These are phyloP conservation scores for Aspergillus ustus DNA, from an alignment of 2,329 filamentous ascomycete species.

Conservation along the genomic window DNA sequence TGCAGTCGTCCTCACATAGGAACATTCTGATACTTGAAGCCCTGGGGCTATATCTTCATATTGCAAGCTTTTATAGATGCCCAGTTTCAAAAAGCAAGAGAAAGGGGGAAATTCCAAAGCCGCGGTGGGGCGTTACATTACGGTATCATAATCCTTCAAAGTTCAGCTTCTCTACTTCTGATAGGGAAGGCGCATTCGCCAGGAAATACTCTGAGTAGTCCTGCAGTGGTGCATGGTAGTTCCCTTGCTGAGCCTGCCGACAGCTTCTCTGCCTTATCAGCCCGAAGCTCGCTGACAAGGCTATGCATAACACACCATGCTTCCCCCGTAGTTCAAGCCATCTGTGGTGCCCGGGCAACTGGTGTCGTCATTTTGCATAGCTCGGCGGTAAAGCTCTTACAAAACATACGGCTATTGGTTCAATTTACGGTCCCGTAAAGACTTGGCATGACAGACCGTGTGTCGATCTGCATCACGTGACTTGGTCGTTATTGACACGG, in stretches of 20 bases:
- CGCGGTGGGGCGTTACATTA: constrained; percentile 14
- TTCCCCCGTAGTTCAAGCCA: neutral
- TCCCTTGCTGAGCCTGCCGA: neutral
- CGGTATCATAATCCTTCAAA: constrained; percentile 9
- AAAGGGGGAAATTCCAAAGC: constrained; percentile 10
- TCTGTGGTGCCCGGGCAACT: constrained; percentile 11
- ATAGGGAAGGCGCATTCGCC: neutral
- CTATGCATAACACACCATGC: constrained; percentile 1
- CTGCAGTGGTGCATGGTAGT: neutral
- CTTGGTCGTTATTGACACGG: neutral
- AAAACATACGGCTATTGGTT: constrained; percentile 16
- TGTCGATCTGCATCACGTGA: constrained; percentile 15
- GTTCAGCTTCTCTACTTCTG: neutral
- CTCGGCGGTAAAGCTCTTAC: constrained; percentile 12
- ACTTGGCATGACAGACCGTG: constrained; percentile 5
- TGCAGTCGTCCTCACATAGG: neutral
- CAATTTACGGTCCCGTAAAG: constrained; percentile 3
- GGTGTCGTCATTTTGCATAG: constrained; percentile 18
- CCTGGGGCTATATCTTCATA: neutral
- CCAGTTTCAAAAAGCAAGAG: neutral
- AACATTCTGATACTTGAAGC: neutral
- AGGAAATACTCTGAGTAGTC: neutral
- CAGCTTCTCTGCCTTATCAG: neutral
- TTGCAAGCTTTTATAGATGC: constrained; percentile 1
- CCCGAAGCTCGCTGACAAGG: neutral